A percentile compares a stretch with the other conserved stretches of the same genome.
Evolutionary conservation across 371 early-diverging fungal genomes (phyloP).

Genomic region (Apophysomyces variabilis): DNA sequence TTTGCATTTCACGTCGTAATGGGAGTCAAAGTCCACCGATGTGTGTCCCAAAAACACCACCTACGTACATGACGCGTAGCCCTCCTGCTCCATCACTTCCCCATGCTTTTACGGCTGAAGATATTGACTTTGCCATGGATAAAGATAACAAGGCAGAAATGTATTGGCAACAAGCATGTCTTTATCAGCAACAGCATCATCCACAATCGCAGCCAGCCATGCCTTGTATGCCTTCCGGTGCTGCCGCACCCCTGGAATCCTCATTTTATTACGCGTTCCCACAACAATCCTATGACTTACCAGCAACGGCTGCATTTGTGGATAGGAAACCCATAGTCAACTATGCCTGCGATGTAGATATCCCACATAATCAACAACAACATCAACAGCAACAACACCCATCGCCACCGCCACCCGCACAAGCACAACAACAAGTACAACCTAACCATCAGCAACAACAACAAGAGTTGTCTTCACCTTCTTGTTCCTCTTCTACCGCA

Average conservation of each 20-base stretch:
- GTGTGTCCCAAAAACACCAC: conserved; percentile 37
- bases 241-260: conserved; percentile 13
- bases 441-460: conserved; percentile 5
- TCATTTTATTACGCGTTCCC: conserved; percentile 10
- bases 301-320: conserved; percentile 12
- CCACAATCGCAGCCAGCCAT: conserved; percentile 1
- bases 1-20: conserved; percentile 52
- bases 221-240: conserved; percentile 13
- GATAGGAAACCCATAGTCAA: conserved; percentile 2
- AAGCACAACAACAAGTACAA: conserved; percentile 10
- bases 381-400: conserved; percentile 14
- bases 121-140: conserved; percentile 6
- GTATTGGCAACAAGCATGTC: conserved; percentile 4
- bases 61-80: conserved; percentile 25
- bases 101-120: conserved; percentile 15
- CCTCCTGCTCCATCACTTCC: conserved; percentile 8
- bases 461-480: conserved; percentile 2
- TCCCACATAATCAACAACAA: conserved; percentile 1
- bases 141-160: conserved; percentile 4
- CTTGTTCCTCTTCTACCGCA: conserved; percentile 3
- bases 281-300: conserved; percentile 7
- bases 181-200: not conserved
- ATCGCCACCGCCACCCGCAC: not conserved
- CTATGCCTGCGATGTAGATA: conserved; percentile 11
- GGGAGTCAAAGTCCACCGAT: conserved; percentile 44